Percentiles rank a stretch among this genome's conserved stretches.
Conservation (phyloP, 2,329 filamentous ascomycete genomes). For the Botrytis hyacinthi region DNA sequence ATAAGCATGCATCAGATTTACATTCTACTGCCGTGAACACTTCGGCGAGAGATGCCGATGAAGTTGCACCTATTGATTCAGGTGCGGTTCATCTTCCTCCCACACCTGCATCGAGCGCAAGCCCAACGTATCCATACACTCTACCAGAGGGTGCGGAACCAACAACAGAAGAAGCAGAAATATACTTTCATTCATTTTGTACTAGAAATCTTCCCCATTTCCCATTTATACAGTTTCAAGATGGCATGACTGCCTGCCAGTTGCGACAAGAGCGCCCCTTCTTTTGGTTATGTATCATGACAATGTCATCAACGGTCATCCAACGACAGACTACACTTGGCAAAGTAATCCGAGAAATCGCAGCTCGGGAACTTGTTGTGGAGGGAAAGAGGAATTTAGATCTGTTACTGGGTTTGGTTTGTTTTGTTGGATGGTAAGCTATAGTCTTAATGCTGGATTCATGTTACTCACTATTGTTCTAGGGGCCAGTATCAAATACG, state of each 20-base stretch:
- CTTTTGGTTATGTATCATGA: constrained; percentile 50
- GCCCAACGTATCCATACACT: background rate
- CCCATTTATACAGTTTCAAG: constrained; percentile 47
- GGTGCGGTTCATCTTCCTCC: background rate
- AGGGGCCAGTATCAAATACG: constrained; percentile 13
- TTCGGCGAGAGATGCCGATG: background rate
- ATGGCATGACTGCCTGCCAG: constrained; percentile 41
- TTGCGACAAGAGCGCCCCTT: constrained; percentile 47
- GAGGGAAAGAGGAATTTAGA: constrained; percentile 47
- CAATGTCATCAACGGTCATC: constrained; percentile 46
- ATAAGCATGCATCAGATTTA: background rate
- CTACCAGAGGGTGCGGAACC: constrained; percentile 8
- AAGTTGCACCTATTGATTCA: background rate
- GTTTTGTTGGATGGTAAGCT: constrained; percentile 12
- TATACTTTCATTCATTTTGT: constrained; percentile 44
- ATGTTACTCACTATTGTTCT: background rate
- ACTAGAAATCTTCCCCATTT: constrained; percentile 45
- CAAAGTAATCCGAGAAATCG: constrained; percentile 44
- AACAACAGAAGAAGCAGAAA: constrained; percentile 42
- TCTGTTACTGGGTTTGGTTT: constrained; percentile 1
- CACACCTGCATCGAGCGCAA: constrained; percentile 1
- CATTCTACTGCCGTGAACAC: background rate
- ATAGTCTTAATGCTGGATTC: too few species aligned
- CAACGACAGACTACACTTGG: constrained; percentile 44
- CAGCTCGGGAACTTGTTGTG: constrained; percentile 48